phyloP scores from a whole-genome alignment of 2,329 filamentous ascomycete species.

The Claviceps pusilla region DNA sequence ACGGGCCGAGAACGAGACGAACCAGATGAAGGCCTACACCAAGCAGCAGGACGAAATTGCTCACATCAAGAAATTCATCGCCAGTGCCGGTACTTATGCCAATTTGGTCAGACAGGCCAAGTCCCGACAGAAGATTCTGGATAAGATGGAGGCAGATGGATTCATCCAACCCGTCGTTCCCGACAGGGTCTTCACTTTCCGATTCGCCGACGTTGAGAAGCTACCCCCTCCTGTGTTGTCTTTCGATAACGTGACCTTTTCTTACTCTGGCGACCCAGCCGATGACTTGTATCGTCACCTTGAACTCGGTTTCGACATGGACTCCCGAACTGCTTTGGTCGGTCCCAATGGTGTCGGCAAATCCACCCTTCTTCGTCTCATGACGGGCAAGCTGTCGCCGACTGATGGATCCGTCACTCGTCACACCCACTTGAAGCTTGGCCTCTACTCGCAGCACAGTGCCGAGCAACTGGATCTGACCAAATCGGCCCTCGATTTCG shows the following conservation, averaged over 20 bases:
- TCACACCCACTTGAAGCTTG: slow-evolving; percentile 96
- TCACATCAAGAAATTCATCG: slow-evolving; percentile 99
- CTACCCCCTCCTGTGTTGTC: slow-evolving; percentile 93
- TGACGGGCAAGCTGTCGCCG: slow-evolving; percentile 87
- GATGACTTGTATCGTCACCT: slow-evolving; percentile 95
- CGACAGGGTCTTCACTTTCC: slow-evolving; percentile 90
- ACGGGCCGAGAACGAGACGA: slow-evolving; percentile 80
- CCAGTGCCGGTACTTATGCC: slow-evolving; percentile 97
- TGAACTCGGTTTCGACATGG: slow-evolving; percentile 98
- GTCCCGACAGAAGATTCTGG: slow-evolving; percentile 97
- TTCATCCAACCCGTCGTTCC: slow-evolving; percentile 82
- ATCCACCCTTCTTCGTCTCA: slow-evolving; percentile 86
- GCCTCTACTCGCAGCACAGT: slow-evolving; percentile 96
- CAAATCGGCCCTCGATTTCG: slow-evolving; percentile 94
- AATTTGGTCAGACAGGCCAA: slow-evolving; percentile 98
- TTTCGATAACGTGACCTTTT: slow-evolving; percentile 95
- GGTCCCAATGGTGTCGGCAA: slow-evolving; percentile 99
- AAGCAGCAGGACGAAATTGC: slow-evolving; percentile 99
- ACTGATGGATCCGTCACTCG: slow-evolving; percentile 69
- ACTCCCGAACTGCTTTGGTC: slow-evolving; percentile 90
- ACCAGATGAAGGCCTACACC: slow-evolving; percentile 97
- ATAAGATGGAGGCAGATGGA: slow-evolving; percentile 99
- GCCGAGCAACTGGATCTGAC: slow-evolving; percentile 96
- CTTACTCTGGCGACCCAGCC: slow-evolving; percentile 76
- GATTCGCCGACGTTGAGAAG: slow-evolving; percentile 97